phyloP scores from a whole-genome alignment of 179 eudicot species.

The Pouteria campechiana region DNA sequence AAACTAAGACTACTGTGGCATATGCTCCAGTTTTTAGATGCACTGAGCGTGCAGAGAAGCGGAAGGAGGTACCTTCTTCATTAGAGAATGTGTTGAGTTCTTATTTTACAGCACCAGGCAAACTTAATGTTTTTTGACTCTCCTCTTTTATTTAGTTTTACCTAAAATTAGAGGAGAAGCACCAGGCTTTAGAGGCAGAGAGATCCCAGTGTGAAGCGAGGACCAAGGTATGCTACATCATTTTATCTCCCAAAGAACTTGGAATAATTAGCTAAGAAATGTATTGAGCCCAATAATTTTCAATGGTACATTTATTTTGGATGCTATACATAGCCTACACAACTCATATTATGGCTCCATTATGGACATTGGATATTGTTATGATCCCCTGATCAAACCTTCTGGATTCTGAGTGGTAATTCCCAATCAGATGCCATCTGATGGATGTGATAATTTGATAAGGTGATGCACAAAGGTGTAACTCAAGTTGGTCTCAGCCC shows the following conservation, averaged over 20 bases:
- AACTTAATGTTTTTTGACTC: neutral
- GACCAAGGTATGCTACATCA: constrained; percentile 41
- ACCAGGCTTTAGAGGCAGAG: constrained; percentile 82
- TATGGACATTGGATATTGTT: too few species aligned
- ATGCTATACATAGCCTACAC: too few species aligned
- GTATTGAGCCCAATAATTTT: too few species aligned
- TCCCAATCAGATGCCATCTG: too few species aligned
- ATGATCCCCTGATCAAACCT: too few species aligned
- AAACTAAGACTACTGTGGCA: constrained; percentile 37
- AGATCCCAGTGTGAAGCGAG: constrained; percentile 69
- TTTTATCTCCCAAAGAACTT: constrained; percentile 1
- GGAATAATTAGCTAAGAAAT: too few species aligned
- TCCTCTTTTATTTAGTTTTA: constrained; percentile 31
- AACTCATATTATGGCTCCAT: too few species aligned
- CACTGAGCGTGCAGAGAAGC: constrained; percentile 77
- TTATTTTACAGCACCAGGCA: neutral
- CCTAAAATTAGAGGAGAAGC: constrained; percentile 77
- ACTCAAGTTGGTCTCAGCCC: too few species aligned
- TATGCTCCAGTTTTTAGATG: constrained; percentile 78
- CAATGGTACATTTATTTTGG: too few species aligned
- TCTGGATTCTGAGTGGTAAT: too few species aligned
- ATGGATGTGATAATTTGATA: too few species aligned
- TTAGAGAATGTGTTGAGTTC: neutral
- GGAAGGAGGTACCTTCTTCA: constrained; percentile 58
- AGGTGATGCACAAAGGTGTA: too few species aligned